Conservation (phyloP, 768 basidiomycete species). For the Russula foetens region DNA sequence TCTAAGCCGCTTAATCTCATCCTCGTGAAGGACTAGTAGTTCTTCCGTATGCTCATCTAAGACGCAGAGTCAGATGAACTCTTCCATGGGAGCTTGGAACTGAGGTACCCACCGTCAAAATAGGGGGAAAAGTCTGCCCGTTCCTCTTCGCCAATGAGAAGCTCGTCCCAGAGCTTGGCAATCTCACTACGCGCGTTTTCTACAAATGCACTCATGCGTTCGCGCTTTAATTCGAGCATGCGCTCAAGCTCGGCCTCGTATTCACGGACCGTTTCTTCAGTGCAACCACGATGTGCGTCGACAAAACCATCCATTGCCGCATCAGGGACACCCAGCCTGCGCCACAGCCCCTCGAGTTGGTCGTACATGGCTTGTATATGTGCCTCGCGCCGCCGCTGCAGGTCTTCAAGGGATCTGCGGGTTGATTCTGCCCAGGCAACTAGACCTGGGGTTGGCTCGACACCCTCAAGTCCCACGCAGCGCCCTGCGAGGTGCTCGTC, state of each 20-base stretch:
- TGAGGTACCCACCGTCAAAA: constrained; percentile 56
- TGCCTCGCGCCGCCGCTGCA: constrained; percentile 66
- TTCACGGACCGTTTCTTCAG: constrained; percentile 63
- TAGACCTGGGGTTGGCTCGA: constrained; percentile 73
- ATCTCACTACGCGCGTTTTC: constrained; percentile 78
- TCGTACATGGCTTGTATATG: constrained; percentile 94
- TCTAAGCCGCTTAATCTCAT: constrained; percentile 76
- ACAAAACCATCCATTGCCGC: constrained; percentile 88
- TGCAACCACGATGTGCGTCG: constrained; percentile 75
- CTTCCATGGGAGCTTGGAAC: not conserved
- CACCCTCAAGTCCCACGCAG: constrained; percentile 52
- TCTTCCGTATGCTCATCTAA: constrained; percentile 87
- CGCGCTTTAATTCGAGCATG: constrained; percentile 82
- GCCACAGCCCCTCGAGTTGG: constrained; percentile 87
- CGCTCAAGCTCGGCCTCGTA: constrained; percentile 88
- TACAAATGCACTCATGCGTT: constrained; percentile 82
- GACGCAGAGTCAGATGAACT: not conserved
- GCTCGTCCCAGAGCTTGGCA: constrained; percentile 69
- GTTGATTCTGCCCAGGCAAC: constrained; percentile 59
- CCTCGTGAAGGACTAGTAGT: constrained; percentile 73
- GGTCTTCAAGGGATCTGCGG: constrained; percentile 53
- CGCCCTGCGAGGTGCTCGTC: constrained; percentile 25
- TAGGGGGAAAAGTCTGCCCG: constrained; percentile 74
- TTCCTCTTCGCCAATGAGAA: constrained; percentile 82
- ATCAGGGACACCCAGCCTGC: constrained; percentile 71